phyloP scores from a whole-genome alignment of 345 rosid species.

The Ceriops decandra region DNA sequence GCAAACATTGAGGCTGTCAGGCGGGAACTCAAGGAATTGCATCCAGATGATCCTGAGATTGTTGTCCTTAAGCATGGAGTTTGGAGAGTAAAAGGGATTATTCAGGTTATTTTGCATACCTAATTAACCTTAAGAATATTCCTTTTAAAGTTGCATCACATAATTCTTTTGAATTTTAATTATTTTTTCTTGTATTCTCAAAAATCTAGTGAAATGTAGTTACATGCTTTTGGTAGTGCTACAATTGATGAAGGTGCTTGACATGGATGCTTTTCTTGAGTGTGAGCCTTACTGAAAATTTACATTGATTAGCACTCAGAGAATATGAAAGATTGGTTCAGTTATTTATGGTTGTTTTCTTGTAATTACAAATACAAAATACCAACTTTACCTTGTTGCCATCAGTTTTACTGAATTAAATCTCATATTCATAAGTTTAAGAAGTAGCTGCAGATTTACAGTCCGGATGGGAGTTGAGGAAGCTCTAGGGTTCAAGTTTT shows the following conservation, averaged over 20 bases:
- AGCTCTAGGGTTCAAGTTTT: no score
- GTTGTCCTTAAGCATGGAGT: conserved; percentile 82
- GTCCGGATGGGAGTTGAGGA: no score
- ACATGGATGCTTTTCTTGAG: background rate
- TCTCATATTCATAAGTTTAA: no score
- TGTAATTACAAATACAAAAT: no score
- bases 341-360: no score
- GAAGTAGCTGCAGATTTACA: no score
- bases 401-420: no score
- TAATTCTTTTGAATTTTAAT: background rate
- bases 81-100: conserved; percentile 95
- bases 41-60: conserved; percentile 82
- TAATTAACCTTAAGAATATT: conserved; percentile 2
- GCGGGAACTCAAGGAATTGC: conserved; percentile 74
- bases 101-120: conserved; percentile 55
- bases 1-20: conserved; percentile 76
- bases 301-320: no score
- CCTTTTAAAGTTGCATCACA: conserved; percentile 3
- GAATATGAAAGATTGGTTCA: no score
- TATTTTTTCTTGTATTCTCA: background rate
- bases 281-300: no score
- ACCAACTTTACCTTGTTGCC: no score
- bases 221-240: background rate
- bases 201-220: background rate
- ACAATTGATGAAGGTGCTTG: conserved; percentile 3